Conservation (phyloP, 371 early-diverging fungal species). For the Haplosporangium sp. region DNA sequence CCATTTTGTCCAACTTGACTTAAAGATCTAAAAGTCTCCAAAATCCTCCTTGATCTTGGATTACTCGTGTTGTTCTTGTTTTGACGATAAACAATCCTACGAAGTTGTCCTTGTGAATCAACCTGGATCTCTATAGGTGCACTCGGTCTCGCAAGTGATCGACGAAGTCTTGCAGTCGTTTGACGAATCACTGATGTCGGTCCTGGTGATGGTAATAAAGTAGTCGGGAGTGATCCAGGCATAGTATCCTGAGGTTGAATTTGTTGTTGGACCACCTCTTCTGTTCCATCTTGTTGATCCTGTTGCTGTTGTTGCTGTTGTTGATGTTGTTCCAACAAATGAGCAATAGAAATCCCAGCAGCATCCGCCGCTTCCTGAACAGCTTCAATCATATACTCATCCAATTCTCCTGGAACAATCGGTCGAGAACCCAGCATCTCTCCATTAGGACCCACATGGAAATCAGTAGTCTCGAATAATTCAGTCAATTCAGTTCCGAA, state of each 20-base stretch:
- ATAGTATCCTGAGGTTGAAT: neutral
- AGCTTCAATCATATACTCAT: slow-evolving; percentile 53
- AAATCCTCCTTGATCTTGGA: slow-evolving; percentile 24
- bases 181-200: slow-evolving; percentile 34
- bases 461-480: slow-evolving; percentile 35
- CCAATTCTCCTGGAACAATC: slow-evolving; percentile 38
- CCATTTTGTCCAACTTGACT: slow-evolving; percentile 37
- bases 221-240: slow-evolving; percentile 19
- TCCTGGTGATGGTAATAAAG: slow-evolving; percentile 8
- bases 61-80: slow-evolving; percentile 20
- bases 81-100: slow-evolving; percentile 25
- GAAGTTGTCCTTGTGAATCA: slow-evolving; percentile 37
- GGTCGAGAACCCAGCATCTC: slow-evolving; percentile 48
- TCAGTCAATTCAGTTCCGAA: slow-evolving; percentile 48
- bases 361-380: slow-evolving; percentile 51
- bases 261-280: neutral
- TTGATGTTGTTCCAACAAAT: slow-evolving; percentile 44
- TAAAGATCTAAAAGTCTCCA: slow-evolving; percentile 47
- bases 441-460: slow-evolving; percentile 45
- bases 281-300: neutral
- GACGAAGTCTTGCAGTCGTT: slow-evolving; percentile 40
- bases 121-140: slow-evolving; percentile 50
- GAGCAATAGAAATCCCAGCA: slow-evolving; percentile 41
- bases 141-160: slow-evolving; percentile 29
- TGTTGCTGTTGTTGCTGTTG: slow-evolving; percentile 12